Base-by-base conservation (phyloP, 768 basidiomycete species). In the Boletus rufocinnamomeus region DNA sequence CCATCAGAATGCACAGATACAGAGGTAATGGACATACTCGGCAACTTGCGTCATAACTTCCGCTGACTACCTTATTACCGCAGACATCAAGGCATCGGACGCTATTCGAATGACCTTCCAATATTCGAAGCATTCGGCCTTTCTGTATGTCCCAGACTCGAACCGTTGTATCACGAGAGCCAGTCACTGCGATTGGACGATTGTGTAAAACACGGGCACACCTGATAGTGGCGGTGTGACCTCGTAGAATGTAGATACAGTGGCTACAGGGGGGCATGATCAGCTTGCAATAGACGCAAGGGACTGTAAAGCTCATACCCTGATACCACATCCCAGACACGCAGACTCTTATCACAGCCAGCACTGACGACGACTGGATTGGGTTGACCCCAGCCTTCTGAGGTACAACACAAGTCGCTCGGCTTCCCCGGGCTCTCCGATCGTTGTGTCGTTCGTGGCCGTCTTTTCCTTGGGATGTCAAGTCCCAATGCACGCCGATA, bases 111-210 rank as follows among this genome's bases (percentile, higher is more conserved):
- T 99, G 96, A 0, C 96, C 96, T 21, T 77, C 73, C 34, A 99
- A 78, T 8, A 87, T 77, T 19, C 83, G 79, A 35, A 91, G 68
- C 57, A 83, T 74, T 47, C 81, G 77, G 0, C 96, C 96, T 14
- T 79, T 81, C 71, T 93, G 90, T 35, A 99, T 83, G 72, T 99
- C 92, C 96, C 96, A 99, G 0, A 97, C 91, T 1, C 93, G 81
- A 40, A 98, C 69, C 4, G 91, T 93, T 17, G 82, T 77, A 64
- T 98, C 96, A 19, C 96, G 82, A 35, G 93, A 93, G 48, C 95
- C 96, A 0, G 91, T 90, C 35, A 99, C 86, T 0, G 93, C 95
- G 52, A 96, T 82, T 0, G 96, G 94, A 13, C 91, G 82, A 40
- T 88, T 86, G 70, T 96, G 89, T 50, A 98, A 74, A 16, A 93